Percentiles rank a stretch among this genome's conserved stretches.
Evolutionary conservation across 2,329 filamentous ascomycete species (phyloP).

Genomic region (Raffaelea albimanens): DNA sequence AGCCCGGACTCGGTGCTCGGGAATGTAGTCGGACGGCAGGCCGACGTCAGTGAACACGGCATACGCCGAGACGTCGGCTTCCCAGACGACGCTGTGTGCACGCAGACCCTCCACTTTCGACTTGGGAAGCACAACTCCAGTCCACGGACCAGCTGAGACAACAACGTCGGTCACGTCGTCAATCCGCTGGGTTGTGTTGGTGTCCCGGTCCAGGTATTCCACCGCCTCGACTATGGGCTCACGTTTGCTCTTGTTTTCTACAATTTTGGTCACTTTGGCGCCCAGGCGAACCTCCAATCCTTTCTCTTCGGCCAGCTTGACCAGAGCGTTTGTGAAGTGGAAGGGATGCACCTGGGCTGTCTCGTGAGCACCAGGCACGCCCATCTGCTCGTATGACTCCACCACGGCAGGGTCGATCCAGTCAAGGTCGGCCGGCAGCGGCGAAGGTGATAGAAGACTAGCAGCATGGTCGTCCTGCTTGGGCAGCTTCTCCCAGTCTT

Average conservation of each 20-base stretch:
- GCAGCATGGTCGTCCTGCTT: conserved; percentile 45
- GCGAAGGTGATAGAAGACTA: conserved; percentile 41
- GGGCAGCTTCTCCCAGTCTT: conserved; percentile 51
- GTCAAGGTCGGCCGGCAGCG: conserved; percentile 68
- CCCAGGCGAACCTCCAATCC: conserved; percentile 61
- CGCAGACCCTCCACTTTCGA: conserved; percentile 49
- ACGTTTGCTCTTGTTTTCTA: conserved; percentile 13
- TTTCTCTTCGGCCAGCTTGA: conserved; percentile 59
- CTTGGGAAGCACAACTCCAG: conserved; percentile 45
- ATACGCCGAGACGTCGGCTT: conserved; percentile 58
- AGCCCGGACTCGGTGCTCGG: conserved; percentile 34
- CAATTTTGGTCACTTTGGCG: conserved; percentile 58
- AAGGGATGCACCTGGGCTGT: conserved; percentile 93
- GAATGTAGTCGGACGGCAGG: conserved; percentile 56
- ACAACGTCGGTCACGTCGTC: conserved; percentile 42
- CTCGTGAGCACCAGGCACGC: conserved; percentile 52
- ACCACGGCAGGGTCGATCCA: conserved; percentile 68
- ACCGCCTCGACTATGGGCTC: conserved; percentile 42
- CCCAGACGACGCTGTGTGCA: conserved; percentile 57
- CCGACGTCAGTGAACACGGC: conserved; percentile 81
- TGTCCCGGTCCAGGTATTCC: conserved; percentile 43
- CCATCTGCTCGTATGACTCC: conserved; percentile 72
- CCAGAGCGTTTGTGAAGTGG: conserved; percentile 81
- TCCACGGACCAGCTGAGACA: conserved; percentile 54
- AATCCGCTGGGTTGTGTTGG: conserved; percentile 25